Base-by-base conservation (phyloP, 257 asterid species). In the Plantago major region DNA sequence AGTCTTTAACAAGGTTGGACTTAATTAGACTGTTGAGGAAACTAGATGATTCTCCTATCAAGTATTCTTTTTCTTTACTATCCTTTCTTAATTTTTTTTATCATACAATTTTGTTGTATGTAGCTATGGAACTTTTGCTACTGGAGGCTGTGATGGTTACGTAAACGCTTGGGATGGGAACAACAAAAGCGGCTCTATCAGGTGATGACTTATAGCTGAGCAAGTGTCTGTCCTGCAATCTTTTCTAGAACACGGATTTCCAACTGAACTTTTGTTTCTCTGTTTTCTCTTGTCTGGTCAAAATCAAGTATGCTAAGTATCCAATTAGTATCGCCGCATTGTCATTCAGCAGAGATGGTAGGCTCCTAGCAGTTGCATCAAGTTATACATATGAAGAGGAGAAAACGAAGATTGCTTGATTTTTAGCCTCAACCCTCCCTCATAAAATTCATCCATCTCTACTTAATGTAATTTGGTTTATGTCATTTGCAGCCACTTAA, bases 101-200 rank as follows among this genome's bases (percentile, higher is more conserved):
- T 67, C 56, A 56, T 55, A 57, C 62, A 22, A 45, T 51, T 9
- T 11, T 62, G 19, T 64, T 18, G 45, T 26, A 16, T 77, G 82
- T 72, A 87, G 90, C 65, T 87, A 87, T 67, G 97, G 97, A 55
- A 89, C 95, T 45, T 89, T 89, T 58, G 95, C 97, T 14, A 87
- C 97, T 46, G 99, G 99, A 66, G 98, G 86, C 19, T 77, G 97
- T 62, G 99, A 92, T 59, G 99, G 97, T 42, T 92, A 79, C 73
- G 97, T 89, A 8, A 92, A 92, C 47, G 87, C 88, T 58, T 92
- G 98, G 98, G 98, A 92, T 70, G 97, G 98, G 12, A 86, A 81
- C 86, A 92, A 92, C 71, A 92, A 92, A 92, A 89, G 90, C 81
- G 98, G 71, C 9, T 92, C 63, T 92, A 92, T 71, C 97, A 92